phyloP scores from a whole-genome alignment of 108 stramenopile species.

The Phaeodactylum tricornutum region DNA sequence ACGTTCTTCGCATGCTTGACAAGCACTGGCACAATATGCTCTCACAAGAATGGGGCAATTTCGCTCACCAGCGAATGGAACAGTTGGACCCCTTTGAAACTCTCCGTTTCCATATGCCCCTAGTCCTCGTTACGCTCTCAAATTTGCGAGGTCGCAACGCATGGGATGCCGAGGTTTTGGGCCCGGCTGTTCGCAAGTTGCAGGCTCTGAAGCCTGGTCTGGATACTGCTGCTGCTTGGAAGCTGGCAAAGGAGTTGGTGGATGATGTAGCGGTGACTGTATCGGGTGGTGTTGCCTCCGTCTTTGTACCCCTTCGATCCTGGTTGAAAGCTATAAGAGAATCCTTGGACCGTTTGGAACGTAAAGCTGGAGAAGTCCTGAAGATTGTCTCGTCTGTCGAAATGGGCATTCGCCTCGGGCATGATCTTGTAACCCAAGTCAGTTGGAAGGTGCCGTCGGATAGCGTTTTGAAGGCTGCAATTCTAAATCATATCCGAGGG shows the following conservation, averaged over 20 bases:
- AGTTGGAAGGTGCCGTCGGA: no score
- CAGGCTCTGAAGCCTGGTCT: conserved; percentile 17
- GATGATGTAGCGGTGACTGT: conserved; percentile 11
- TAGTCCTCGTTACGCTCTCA: conserved; percentile 3
- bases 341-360: conserved; percentile 13
- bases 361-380: no score
- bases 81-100: no score
- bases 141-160: conserved; percentile 7
- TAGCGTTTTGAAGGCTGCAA: no score
- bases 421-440: no score
- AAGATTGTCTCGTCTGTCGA: no score
- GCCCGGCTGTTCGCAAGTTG: conserved; percentile 19
- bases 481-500: no score
- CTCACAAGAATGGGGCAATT: no score
- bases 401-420: no score
- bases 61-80: no score
- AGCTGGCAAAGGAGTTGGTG: conserved; percentile 13
- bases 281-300: conserved; percentile 14
- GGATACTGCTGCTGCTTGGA: conserved; percentile 4
- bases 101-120: conserved; percentile 13
- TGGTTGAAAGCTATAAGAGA: conserved; percentile 26
- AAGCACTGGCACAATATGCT: no score
- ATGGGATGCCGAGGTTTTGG: conserved; percentile 11
- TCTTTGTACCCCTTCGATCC: conserved; percentile 9
- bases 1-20: no score